phyloP scores from a whole-genome alignment of 2,329 filamentous ascomycete species.

The Fusarium zealandicum region DNA sequence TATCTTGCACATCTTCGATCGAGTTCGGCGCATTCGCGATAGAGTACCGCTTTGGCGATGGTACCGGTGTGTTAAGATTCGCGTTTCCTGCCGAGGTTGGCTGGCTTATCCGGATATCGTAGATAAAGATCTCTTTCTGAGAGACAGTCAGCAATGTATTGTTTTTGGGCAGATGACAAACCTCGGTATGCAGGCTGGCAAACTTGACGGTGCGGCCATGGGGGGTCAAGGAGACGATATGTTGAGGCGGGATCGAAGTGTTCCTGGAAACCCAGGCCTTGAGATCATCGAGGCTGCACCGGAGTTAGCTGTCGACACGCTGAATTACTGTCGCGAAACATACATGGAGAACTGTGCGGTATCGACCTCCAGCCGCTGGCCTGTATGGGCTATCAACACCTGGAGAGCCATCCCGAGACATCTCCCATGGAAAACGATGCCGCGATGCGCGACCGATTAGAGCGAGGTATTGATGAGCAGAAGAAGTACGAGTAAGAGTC shows the following conservation, averaged over 20 bases:
- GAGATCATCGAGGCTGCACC: conserved; percentile 78
- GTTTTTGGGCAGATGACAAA: conserved; percentile 43
- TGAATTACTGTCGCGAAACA: conserved; percentile 8
- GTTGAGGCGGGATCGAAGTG: conserved; percentile 75
- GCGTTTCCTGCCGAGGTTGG: conserved; percentile 57
- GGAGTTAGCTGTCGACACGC: conserved; percentile 18
- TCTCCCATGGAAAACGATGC: conserved; percentile 49
- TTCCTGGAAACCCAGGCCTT: conserved; percentile 80
- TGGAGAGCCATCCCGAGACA: conserved; percentile 82
- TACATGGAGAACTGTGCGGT: conserved; percentile 77
- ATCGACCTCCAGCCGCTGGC: conserved; percentile 83
- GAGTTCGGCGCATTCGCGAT: conserved; percentile 79
- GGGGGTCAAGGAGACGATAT: conserved; percentile 86
- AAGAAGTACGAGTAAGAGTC: conserved; percentile 20
- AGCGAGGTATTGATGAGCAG: conserved; percentile 16
- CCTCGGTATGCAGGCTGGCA: conserved; percentile 82
- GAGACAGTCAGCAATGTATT: conserved; percentile 20
- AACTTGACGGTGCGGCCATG: conserved; percentile 85
- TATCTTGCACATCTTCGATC: conserved; percentile 78
- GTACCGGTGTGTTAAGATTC: conserved; percentile 56
- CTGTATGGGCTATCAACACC: conserved; percentile 92
- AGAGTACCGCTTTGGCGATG: conserved; percentile 62
- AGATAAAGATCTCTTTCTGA: conserved; percentile 89
- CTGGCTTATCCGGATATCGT: conserved; percentile 80
- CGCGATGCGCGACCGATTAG: conserved; percentile 38